Percentiles rank a stretch among this genome's conserved stretches.
Evolutionary conservation across 495 filamentous ascomycete genomes (phyloP).

Genomic region (Penicillium pulvis): DNA sequence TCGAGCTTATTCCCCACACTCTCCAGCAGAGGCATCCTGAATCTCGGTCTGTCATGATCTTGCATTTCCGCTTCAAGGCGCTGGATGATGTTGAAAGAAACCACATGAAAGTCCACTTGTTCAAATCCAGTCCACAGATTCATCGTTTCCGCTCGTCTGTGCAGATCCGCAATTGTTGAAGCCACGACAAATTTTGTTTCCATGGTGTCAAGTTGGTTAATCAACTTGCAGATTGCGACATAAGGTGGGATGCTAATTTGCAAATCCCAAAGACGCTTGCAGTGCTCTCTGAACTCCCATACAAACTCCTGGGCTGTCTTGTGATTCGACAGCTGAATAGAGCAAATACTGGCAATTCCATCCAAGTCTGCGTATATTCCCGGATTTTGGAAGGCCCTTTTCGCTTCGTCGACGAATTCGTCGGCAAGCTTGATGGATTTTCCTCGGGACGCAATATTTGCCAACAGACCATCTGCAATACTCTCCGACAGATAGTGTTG

Average conservation of each 20-base stretch:
- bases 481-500: background rate
- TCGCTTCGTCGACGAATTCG: conserved; percentile 4
- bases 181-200: background rate
- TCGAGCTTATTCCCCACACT: background rate
- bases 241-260: background rate
- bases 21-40: background rate
- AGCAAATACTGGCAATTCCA: background rate
- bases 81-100: background rate
- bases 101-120: background rate
- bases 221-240: background rate
- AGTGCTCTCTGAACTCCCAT: background rate
- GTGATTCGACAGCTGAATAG: background rate
- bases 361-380: background rate
- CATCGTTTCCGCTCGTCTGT: background rate
- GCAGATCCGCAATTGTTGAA: background rate
- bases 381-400: background rate
- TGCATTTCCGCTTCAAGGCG: background rate
- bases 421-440: conserved; percentile 1
- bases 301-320: background rate
- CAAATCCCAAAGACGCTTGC: background rate
- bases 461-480: background rate
- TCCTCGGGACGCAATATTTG: background rate
- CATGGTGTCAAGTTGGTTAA: background rate
- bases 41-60: background rate
- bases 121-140: background rate